These are phyloP conservation scores for Cucurbita moschata DNA, from an alignment of 306 rosid species.

Conservation along the genomic window DNA sequence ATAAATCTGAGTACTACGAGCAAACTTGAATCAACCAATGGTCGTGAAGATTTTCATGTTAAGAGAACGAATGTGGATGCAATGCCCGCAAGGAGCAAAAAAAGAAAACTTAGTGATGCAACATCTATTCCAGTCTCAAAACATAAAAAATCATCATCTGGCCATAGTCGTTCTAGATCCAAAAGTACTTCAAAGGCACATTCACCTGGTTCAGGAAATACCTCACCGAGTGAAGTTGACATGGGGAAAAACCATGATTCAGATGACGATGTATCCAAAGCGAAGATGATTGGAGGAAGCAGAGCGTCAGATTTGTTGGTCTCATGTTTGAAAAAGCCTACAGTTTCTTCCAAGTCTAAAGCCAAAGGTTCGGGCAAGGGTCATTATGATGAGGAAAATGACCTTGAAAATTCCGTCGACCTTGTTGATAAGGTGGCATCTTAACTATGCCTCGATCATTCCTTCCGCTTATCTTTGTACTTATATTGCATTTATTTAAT, in stretches of 20 bases:
- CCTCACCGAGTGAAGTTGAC: slow-evolving; percentile 16
- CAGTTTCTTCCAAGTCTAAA: slow-evolving; percentile 30
- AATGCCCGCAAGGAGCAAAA: slow-evolving; percentile 22
- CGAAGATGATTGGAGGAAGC: slow-evolving; percentile 29
- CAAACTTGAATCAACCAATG: slow-evolving; percentile 65
- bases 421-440: slow-evolving; percentile 31
- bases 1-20: slow-evolving; percentile 43
- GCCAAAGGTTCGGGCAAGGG: slow-evolving; percentile 26
- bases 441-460: not conserved
- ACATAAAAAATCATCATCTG: slow-evolving; percentile 37
- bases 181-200: slow-evolving; percentile 30
- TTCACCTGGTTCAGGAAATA: slow-evolving; percentile 25
- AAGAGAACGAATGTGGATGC: slow-evolving; percentile 25
- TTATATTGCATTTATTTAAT: not conserved
- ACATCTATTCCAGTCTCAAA: slow-evolving; percentile 42
- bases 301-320: slow-evolving; percentile 34
- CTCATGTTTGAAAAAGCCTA: slow-evolving; percentile 26
- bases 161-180: slow-evolving; percentile 29
- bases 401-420: slow-evolving; percentile 32
- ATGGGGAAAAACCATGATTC: slow-evolving; percentile 21
- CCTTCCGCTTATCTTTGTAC: not conserved
- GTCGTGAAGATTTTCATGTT: slow-evolving; percentile 38
- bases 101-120: slow-evolving; percentile 43
- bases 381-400: slow-evolving; percentile 26
- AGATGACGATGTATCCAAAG: slow-evolving; percentile 21